Evolutionary conservation across 768 basidiomycete genomes (phyloP).

Genomic region (Mycena vulgaris): DNA sequence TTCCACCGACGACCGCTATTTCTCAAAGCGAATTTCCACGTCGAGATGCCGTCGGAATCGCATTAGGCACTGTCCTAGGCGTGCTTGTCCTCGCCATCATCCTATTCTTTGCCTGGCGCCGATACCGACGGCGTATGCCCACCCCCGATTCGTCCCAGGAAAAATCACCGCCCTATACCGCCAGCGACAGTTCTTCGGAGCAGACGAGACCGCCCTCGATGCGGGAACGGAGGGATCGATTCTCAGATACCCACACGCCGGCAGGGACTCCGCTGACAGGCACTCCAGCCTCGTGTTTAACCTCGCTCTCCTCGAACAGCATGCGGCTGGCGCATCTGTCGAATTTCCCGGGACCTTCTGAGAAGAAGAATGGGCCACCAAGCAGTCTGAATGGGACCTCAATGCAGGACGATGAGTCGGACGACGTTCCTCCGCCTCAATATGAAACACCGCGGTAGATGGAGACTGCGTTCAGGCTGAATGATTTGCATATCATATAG

Average conservation of each 20-base stretch:
- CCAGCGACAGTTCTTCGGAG: slow-evolving; percentile 3
- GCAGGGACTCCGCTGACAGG: slow-evolving; percentile 32
- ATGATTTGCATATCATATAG: neutral
- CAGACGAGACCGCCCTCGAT: slow-evolving; percentile 23
- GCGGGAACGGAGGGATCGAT: slow-evolving; percentile 27
- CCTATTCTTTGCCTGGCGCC: slow-evolving; percentile 1
- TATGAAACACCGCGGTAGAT: slow-evolving; percentile 9
- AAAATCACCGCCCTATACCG: slow-evolving; percentile 13
- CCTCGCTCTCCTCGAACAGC: slow-evolving; percentile 21
- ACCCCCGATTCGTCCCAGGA: neutral
- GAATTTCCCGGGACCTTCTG: neutral
- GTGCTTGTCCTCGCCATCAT: neutral
- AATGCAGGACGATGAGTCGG: neutral
- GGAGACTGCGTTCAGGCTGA: neutral
- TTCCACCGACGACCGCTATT: neutral
- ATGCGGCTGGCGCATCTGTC: slow-evolving; percentile 12
- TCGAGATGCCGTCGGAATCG: neutral
- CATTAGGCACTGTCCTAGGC: slow-evolving; percentile 8
- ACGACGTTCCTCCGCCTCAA: slow-evolving; percentile 21
- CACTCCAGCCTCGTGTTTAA: slow-evolving; percentile 1
- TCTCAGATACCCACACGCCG: slow-evolving; percentile 24
- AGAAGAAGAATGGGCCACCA: slow-evolving; percentile 5
- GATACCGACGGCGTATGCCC: neutral
- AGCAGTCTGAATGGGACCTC: neutral
- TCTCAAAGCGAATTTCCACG: neutral